Conservation (phyloP, 1,284 basidiomycete species). For the Leccinum pachyderme region DNA sequence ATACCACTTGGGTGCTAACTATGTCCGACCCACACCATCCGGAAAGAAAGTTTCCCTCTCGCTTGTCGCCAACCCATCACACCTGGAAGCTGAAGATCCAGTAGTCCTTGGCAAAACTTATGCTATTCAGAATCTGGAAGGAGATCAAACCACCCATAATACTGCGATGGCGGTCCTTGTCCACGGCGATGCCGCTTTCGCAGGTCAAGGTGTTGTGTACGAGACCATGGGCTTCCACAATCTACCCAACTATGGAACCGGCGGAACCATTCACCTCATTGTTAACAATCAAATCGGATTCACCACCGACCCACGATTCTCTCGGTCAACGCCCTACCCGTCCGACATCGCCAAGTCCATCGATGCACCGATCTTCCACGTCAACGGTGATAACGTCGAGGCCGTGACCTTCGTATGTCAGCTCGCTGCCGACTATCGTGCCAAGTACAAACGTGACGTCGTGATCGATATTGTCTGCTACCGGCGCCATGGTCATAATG, state of each 20-base stretch:
- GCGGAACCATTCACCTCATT: constrained; percentile 97
- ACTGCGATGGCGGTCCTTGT: constrained; percentile 93
- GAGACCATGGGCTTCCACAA: constrained; percentile 99
- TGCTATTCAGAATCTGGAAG: constrained; percentile 94
- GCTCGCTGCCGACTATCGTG: constrained; percentile 96
- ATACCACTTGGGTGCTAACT: constrained; percentile 99
- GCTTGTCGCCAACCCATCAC: constrained; percentile 97
- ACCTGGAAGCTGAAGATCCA: constrained; percentile 96
- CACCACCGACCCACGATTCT: constrained; percentile 97
- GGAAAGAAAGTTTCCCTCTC: constrained; percentile 98
- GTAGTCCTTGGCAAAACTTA: constrained; percentile 98
- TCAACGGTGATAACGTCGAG: constrained; percentile 98
- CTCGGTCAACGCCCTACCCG: constrained; percentile 98
- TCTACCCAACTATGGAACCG: constrained; percentile 93
- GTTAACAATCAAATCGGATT: constrained; percentile 99
- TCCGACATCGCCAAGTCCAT: constrained; percentile 99
- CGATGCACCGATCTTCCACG: constrained; percentile 99
- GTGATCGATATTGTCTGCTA: constrained; percentile 99
- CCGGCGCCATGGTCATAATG: constrained; percentile 98
- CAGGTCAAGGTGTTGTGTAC: constrained; percentile 98
- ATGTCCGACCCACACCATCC: constrained; percentile 95
- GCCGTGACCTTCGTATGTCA: constrained; percentile 98
- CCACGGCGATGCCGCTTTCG: constrained; percentile 98
- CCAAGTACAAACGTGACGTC: constrained; percentile 99
- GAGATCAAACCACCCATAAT: constrained; percentile 74